Base-by-base conservation (phyloP, 2,329 filamentous ascomycete species). In the Ceratocystis cubensis region DNA sequence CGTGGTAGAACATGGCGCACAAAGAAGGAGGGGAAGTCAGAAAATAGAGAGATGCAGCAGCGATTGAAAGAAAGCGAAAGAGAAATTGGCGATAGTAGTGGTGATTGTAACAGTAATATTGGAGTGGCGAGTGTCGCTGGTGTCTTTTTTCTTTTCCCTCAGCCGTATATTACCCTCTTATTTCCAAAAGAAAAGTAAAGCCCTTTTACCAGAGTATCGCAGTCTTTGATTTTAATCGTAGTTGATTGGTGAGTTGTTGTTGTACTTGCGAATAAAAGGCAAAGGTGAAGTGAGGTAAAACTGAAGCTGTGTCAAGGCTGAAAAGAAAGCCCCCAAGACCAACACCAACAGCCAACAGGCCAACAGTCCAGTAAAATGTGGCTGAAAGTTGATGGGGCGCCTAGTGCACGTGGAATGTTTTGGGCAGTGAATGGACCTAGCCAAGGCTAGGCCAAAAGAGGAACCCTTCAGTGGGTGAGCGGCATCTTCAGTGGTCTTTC, bases 1-100 rank as follows among this genome's bases (percentile, higher is more conserved):
- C 92, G 68, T 86, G 73, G 74, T 91, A 92, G 76, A 96, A 96
- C 87, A 96, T 92, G 53, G 61, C 73, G 70, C 25, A 33, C n/a
- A 17, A 15, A 17, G 10, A 53, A 13, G 3, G 33, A 33, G 13
- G 1, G n/a, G 22, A 4, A 17, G 13, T 3, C 25, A 1, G 33
- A 30, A 6, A 37, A n/a, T 6, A 57, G 15, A 20, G 41, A n/a
- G 41, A 22, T 61, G 56, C 61, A 5, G 44, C 61, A 8, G n/a
- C 22, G n/a, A 61, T n/a, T n/a, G 41, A 28, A 25, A 37, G 37
- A 48, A 48, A n/a, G 46, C 20, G 20, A 20, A 48, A 20, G 5
- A 48, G 8, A 48, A 48, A 2, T 15, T 15, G 37, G 13, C 46
- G 20, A 48, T n/a, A 48, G 20, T 2, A 48, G n/a, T 7, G 46